phyloP scores from a whole-genome alignment of 179 eudicot species.

The Silene coronaria region DNA sequence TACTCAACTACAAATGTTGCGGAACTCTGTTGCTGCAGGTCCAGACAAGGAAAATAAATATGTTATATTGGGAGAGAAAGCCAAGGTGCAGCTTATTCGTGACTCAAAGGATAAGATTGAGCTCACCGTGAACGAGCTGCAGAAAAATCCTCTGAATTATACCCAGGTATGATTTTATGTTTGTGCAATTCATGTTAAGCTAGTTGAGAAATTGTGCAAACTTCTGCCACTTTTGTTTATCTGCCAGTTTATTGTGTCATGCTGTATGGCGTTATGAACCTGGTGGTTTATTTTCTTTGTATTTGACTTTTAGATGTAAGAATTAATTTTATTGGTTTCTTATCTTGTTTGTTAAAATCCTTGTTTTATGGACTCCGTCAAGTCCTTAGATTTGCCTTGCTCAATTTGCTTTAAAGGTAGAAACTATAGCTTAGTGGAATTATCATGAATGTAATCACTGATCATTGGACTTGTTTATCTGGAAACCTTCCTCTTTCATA shows the following conservation, averaged over 20 bases:
- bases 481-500: not conserved
- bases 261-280: not conserved
- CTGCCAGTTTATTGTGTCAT: not conserved
- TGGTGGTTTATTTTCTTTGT: not conserved
- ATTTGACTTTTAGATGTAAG: not conserved
- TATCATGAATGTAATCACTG: no score
- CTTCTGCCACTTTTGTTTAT: not conserved
- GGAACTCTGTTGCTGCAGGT: conserved; percentile 34
- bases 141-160: conserved; percentile 80
- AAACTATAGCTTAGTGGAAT: not conserved
- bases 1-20: not conserved
- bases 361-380: not conserved
- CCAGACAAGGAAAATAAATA: conserved; percentile 70
- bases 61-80: conserved; percentile 95
- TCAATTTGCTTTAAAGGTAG: not conserved
- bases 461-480: no score
- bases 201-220: not conserved
- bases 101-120: conserved; percentile 80
- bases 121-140: conserved; percentile 64
- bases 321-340: not conserved
- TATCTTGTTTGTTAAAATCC: not conserved
- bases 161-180: conserved; percentile 50
- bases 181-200: not conserved
- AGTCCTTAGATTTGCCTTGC: not conserved
- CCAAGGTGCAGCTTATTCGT: conserved; percentile 79